phyloP scores from a whole-genome alignment of 2,329 filamentous ascomycete genomes.

The Aureobasidium melanogenum region DNA sequence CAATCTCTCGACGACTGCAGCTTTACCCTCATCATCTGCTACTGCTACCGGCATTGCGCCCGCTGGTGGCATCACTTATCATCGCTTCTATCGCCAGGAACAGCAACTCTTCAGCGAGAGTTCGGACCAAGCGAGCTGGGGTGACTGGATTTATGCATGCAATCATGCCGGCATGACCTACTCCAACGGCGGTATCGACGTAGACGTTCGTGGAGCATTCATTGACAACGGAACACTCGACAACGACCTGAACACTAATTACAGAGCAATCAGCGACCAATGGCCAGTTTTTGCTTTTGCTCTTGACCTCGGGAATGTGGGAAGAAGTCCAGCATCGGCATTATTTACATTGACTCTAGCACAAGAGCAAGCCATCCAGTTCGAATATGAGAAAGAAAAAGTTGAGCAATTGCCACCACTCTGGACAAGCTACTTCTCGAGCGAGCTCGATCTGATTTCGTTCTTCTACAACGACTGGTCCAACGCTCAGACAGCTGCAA shows the following conservation, averaged over 20 bases:
- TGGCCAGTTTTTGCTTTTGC: conserved; percentile 48
- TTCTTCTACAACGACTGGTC: conserved; percentile 45
- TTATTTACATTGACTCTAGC: conserved; percentile 44
- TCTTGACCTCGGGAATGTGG: conserved; percentile 40
- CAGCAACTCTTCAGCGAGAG: conserved; percentile 35
- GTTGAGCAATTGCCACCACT: conserved; percentile 35
- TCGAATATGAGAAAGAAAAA: conserved; percentile 34
- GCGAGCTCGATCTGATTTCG: conserved; percentile 33
- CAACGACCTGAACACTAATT: conserved; percentile 38
- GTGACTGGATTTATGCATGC: conserved; percentile 46
- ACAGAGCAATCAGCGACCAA: conserved; percentile 36
- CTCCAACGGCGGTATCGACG: conserved; percentile 36
- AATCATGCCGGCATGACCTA: conserved; percentile 35
- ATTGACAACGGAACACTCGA: conserved; percentile 33
- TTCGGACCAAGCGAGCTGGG: conserved; percentile 43
- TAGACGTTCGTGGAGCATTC: conserved; percentile 40
- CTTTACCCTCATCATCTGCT: background rate
- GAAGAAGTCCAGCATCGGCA: conserved; percentile 26
- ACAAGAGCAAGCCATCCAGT: conserved; percentile 44
- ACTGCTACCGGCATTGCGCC: background rate
- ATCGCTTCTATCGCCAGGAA: conserved; percentile 22
- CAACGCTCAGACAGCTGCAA: conserved; percentile 28
- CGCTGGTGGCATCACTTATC: conserved; percentile 19
- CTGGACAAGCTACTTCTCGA: conserved; percentile 43
- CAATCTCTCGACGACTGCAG: background rate